Evolutionary conservation across 1,139 yeast species (phyloP).

Genomic region (Debaryomycetaceae sp.): DNA sequence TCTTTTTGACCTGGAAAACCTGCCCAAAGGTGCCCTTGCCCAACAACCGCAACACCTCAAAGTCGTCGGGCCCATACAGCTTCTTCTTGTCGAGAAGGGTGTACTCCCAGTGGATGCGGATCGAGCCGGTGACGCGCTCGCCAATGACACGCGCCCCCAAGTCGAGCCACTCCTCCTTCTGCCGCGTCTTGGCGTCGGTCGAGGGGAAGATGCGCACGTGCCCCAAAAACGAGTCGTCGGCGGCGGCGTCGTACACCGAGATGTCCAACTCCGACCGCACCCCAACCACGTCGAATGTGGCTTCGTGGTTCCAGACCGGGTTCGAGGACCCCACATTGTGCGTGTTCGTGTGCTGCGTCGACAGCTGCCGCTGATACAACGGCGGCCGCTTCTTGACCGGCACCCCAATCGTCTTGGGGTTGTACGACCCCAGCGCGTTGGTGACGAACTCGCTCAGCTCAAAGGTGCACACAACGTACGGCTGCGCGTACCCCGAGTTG

Average conservation of each 20-base stretch:
- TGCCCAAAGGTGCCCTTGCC: slow-evolving; percentile 98
- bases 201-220: slow-evolving; percentile 73
- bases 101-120: slow-evolving; percentile 71
- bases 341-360: slow-evolving; percentile 37
- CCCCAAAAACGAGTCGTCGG: slow-evolving; percentile 82
- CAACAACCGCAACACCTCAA: slow-evolving; percentile 79
- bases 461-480: slow-evolving; percentile 90
- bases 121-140: slow-evolving; percentile 73
- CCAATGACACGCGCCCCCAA: slow-evolving; percentile 72
- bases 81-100: slow-evolving; percentile 59
- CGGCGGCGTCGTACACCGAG: slow-evolving; percentile 79
- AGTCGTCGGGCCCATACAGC: slow-evolving; percentile 89
- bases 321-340: slow-evolving; percentile 41
- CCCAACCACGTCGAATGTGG: slow-evolving; percentile 87
- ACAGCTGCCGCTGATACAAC: slow-evolving; percentile 59
- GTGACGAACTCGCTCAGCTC: slow-evolving; percentile 90
- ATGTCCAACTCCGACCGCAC: slow-evolving; percentile 79
- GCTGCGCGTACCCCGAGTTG: slow-evolving; percentile 53
- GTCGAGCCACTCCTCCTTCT: slow-evolving; percentile 62
- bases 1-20: slow-evolving; percentile 90
- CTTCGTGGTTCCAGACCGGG: slow-evolving; percentile 88
- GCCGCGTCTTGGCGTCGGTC: slow-evolving; percentile 35
- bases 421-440: slow-evolving; percentile 61
- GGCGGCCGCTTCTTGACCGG: slow-evolving; percentile 34
- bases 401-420: slow-evolving; percentile 12